A percentile compares a stretch with the other conserved stretches of the same genome.
Conservation (phyloP, 2,329 filamentous ascomycete genomes). For the Cadophora sp. region DNA sequence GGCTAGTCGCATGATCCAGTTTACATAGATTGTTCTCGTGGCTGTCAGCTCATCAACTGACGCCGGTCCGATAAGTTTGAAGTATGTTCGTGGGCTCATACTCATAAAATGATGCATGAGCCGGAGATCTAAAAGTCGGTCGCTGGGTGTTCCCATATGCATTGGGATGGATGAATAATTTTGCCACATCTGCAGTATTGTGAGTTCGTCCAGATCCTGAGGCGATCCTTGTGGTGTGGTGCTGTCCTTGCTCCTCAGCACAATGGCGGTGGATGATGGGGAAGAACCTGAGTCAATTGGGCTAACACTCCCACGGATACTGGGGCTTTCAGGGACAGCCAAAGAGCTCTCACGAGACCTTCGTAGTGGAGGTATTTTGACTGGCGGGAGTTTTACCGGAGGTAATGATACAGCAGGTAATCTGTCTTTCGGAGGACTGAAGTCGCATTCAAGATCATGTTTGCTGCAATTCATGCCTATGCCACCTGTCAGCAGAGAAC, state of each 20-base stretch:
- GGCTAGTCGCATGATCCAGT: constrained; percentile 63
- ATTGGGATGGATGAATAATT: neutral
- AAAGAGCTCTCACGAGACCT: constrained; percentile 6
- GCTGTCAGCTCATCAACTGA: constrained; percentile 54
- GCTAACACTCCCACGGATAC: neutral
- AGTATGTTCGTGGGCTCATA: constrained; percentile 18
- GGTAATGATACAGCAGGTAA: neutral
- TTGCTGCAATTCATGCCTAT: constrained; percentile 60
- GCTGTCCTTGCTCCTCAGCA: neutral
- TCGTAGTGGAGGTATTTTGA: constrained; percentile 17
- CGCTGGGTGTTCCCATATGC: constrained; percentile 28
- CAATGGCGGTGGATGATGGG: neutral
- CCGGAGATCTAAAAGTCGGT: constrained; percentile 57
- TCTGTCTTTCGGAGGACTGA: constrained; percentile 50
- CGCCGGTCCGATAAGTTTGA: constrained; percentile 16
- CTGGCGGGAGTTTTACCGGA: constrained; percentile 18
- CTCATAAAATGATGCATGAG: constrained; percentile 62
- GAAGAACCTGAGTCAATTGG: neutral
- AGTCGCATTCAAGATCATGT: constrained; percentile 68
- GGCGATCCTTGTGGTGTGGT: neutral
- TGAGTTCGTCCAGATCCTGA: constrained; percentile 36
- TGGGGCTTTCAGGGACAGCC: neutral
- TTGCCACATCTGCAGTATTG: neutral
- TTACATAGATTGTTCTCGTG: constrained; percentile 41
- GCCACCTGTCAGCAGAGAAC: neutral